Evolutionary conservation across 192 early-diverging fungal species (phyloP), one percentile per base, ranked within the genome.

Genomic region (Coemansia sp.): DNA sequence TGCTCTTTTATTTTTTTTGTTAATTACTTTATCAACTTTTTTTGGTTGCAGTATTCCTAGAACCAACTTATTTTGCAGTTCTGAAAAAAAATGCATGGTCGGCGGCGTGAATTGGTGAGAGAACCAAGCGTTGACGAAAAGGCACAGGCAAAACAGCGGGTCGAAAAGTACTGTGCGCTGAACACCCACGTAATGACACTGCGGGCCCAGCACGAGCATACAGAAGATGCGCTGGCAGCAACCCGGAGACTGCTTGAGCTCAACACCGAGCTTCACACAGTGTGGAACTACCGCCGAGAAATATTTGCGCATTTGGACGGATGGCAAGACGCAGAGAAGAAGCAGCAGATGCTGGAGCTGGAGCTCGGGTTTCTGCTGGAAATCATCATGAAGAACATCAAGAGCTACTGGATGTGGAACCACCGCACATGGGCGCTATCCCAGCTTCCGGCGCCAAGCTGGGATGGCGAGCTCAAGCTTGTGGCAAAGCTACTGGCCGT

Each of bases 381-480:
- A 36, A 77, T 89, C 12, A 85, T 98, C 20, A 74, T 72, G 52
- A 84, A 81, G 34, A 93, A 94, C 67, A 93, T 95, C 48, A 99
- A 99, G 75, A 96, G 94, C 12, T 99, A 99, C 83, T 98, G 94
- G 91, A 89, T 97, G 66, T 99, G 95, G 93, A 93, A 94, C 76
- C 98, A 99, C 82, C 90, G 98, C 15, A 78, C 91, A 57, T 99
- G 96, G 96, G 89, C 91, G 28, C 85, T 99, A 17, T 81, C 89
- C 20, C 80, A 79, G 33, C 90, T 94, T 85, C 92, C 90, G 7
- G 61, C 76, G 3, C 92, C 95, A 14, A 79, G 85, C 36, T 98
- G 96, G 96, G 73, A 86, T 18, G 72, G 75, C 1, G 98, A 99
- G 74, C 76, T 98, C 28, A 76, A 68, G 34, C 80, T 98, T 62